Percentiles rank a stretch among this genome's conserved stretches.
phyloP scores from a whole-genome alignment of 2,329 filamentous ascomycete genomes.

The Fusarium sacchari region DNA sequence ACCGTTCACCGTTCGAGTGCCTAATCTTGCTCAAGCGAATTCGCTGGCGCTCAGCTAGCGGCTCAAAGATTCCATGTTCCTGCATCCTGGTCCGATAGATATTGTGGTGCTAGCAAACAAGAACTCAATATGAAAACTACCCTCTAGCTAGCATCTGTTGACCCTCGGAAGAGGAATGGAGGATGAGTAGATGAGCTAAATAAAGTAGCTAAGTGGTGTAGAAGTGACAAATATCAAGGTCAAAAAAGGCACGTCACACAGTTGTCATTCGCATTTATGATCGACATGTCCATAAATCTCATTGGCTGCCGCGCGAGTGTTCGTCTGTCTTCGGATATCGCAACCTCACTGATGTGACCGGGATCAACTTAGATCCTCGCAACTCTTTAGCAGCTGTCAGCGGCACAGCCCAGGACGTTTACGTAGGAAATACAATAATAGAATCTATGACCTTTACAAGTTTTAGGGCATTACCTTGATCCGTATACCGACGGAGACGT shows the following conservation, averaged over 20 bases:
- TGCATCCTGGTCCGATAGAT: conserved; percentile 27
- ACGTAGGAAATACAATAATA: neutral
- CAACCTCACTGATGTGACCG: neutral
- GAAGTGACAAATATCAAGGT: neutral
- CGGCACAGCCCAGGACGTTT: neutral
- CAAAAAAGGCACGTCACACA: neutral
- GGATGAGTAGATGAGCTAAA: neutral
- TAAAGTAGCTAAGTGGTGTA: neutral
- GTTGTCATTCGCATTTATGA: neutral
- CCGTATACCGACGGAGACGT: neutral
- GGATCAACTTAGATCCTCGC: neutral
- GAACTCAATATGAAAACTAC: conserved; percentile 4
- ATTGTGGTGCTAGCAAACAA: conserved; percentile 4
- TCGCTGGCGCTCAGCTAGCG: conserved; percentile 2
- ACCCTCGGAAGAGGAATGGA: neutral
- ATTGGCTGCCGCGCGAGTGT: neutral
- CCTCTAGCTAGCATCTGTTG: neutral
- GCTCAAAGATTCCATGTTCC: conserved; percentile 27
- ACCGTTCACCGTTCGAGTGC: conserved; percentile 8
- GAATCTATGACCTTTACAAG: neutral
- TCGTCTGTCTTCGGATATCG: neutral
- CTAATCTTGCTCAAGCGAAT: conserved; percentile 7
- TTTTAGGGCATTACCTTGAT: neutral
- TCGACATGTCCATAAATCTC: neutral
- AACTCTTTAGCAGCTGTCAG: neutral